Conservation (phyloP, 2,329 filamentous ascomycete genomes). For the Phaeosphaeriaceae sp. region DNA sequence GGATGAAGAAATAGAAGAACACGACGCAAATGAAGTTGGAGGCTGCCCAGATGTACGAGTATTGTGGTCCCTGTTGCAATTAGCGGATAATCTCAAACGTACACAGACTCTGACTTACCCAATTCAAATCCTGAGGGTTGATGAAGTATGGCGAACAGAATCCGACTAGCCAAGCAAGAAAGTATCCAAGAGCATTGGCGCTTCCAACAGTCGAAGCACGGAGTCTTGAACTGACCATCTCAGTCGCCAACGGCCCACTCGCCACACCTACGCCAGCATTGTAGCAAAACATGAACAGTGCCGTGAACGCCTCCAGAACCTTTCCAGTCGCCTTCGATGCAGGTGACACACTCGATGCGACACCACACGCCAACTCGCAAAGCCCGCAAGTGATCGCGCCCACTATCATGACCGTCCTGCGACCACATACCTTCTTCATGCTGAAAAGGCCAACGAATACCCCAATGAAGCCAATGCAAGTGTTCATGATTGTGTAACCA, state of each 20-base stretch:
- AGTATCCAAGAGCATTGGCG: slow-evolving; percentile 43
- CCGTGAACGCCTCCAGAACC: slow-evolving; percentile 43
- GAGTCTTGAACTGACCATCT: slow-evolving; percentile 41
- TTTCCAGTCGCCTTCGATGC: slow-evolving; percentile 31
- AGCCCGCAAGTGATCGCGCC: slow-evolving; percentile 54
- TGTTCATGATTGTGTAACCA: slow-evolving; percentile 59
- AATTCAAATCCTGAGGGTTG: slow-evolving; percentile 46
- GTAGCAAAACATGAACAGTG: slow-evolving; percentile 47
- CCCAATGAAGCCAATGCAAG: slow-evolving; percentile 57
- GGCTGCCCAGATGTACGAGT: slow-evolving; percentile 34
- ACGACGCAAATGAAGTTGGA: slow-evolving; percentile 56
- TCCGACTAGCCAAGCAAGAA: slow-evolving; percentile 45
- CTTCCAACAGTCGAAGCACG: slow-evolving; percentile 46
- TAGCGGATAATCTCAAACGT: background rate
- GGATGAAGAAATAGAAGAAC: slow-evolving; percentile 68
- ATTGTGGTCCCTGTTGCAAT: slow-evolving; percentile 25
- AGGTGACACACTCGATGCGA: slow-evolving; percentile 36
- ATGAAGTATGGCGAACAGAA: slow-evolving; percentile 52
- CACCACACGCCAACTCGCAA: slow-evolving; percentile 56
- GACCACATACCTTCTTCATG: slow-evolving; percentile 57
- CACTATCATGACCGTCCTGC: slow-evolving; percentile 57
- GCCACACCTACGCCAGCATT: slow-evolving; percentile 44
- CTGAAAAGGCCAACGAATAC: slow-evolving; percentile 59
- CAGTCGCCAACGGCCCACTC: slow-evolving; percentile 40
- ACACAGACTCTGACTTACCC: slow-evolving; percentile 36